These are phyloP conservation scores for Stentor coeruleus DNA, from an alignment of 73 alveolate genomes.

Conservation along the genomic window DNA sequence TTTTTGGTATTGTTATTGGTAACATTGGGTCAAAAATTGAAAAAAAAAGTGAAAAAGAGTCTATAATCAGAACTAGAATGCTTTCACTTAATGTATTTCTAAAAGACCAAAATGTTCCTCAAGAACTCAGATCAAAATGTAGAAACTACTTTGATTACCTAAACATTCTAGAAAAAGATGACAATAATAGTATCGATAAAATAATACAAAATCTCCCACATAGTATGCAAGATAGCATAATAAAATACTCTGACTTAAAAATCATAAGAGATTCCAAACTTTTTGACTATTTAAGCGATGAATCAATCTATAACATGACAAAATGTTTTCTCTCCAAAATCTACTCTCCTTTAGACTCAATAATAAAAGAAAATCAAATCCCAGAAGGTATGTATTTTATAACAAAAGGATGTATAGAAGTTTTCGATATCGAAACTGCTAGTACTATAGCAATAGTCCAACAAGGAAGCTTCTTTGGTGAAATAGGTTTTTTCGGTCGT, in stretches of 20 bases:
- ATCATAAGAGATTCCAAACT: background rate
- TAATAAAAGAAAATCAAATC: background rate
- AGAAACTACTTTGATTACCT: slow-evolving; percentile 2
- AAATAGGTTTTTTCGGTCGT: slow-evolving; percentile 1
- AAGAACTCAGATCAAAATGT: background rate
- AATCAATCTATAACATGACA: background rate
- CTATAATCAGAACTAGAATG: background rate
- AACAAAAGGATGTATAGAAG: background rate
- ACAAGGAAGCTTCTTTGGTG: background rate
- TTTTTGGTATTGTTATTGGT: background rate
- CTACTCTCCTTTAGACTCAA: background rate
- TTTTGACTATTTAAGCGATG: background rate
- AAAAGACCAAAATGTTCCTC: background rate
- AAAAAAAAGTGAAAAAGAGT: background rate
- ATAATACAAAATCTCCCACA: background rate
- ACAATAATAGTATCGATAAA: background rate
- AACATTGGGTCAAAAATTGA: background rate
- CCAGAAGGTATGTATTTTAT: background rate
- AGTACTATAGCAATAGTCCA: background rate
- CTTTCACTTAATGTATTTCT: background rate
- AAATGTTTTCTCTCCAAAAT: background rate
- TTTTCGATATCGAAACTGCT: background rate
- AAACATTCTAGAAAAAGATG: background rate
- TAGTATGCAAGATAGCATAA: background rate
- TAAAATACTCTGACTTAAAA: background rate